A percentile compares a stretch with the other conserved stretches of the same genome.
Evolutionary conservation across 805 yeast genomes (phyloP).

Genomic region (Brettanomyces anomalus): DNA sequence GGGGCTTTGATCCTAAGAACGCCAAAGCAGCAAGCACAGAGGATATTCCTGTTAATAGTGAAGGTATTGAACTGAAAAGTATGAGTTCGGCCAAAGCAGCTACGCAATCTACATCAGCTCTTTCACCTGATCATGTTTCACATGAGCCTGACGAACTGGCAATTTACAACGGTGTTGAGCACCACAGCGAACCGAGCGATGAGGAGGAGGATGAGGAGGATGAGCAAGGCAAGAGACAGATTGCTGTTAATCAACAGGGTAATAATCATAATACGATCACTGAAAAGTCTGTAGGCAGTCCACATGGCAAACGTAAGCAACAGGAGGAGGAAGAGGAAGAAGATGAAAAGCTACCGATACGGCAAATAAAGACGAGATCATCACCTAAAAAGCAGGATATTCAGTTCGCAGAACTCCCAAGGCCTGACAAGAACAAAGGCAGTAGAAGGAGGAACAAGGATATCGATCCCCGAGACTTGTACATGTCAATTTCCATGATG

Average conservation of each 20-base stretch:
- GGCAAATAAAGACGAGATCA: not conserved
- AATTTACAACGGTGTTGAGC: no score
- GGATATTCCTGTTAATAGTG: constrained; percentile 2
- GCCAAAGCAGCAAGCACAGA: not conserved
- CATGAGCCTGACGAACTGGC: no score
- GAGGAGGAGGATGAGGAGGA: not conserved
- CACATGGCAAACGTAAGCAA: not conserved
- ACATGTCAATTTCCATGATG: constrained; percentile 73
- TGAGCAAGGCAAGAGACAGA: not conserved
- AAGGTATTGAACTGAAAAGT: constrained; percentile 5
- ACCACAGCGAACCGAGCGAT: no score
- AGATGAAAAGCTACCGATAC: not conserved
- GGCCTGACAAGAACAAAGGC: constrained; percentile 31
- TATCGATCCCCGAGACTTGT: constrained; percentile 76
- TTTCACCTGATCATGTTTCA: not conserved
- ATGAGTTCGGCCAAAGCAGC: not conserved
- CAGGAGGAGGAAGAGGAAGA: not conserved
- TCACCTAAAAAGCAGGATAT: constrained; percentile 28
- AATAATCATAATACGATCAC: not conserved
- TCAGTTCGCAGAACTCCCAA: constrained; percentile 53
- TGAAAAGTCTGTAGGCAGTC: not conserved
- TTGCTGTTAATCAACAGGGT: not conserved
- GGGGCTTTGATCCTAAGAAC: no score
- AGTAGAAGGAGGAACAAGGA: constrained; percentile 25
- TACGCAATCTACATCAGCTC: no score